Base-by-base conservation (phyloP, 1,284 basidiomycete species). In the Puccinia hordei region DNA sequence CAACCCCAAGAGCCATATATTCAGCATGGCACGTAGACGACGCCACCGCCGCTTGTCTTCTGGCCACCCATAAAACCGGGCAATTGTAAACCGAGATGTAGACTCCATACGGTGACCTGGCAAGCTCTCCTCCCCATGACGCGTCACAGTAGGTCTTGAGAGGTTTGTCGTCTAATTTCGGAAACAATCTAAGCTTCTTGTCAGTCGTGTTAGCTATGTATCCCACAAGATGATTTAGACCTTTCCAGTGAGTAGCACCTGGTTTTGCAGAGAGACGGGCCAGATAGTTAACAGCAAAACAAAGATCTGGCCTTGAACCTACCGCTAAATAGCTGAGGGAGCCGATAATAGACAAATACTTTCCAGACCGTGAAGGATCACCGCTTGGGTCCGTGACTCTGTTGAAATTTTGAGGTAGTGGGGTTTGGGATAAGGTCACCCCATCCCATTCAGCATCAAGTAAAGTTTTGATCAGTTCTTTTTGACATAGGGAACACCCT, bases 281-380 rank as follows among this genome's bases (percentile, higher is more conserved):
- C 51, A 73, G 35, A 19, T 33, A 55, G n/a, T 73, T 73, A 2
- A 73, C 71, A 19, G 71, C 46, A 73, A 53, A 73, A 19, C 44
- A n/a, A 19, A 73, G 33, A n/a, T 73, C 71, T 22, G 71, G 71
- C 19, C 51, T n/a, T 4, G 71, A 5, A 44, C 66, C 66, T 8
- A 61, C 24, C n/a, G 53, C 51, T 27, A 74, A 27, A 55, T 61
- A 74, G 33, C 46, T 65, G 19, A 77, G 24, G 6, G n/a, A 24
- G 9, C 74, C 74, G 15, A 77, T 68, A 10, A 51, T 30, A 3
- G 44, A 46, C 2, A 71, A 41, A 24, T 71, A 71, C 38, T 41
- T 35, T 5, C 22, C n/a, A 10, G 55, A n/a, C n/a, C n/a, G n/a
- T n/a, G n/a, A n/a, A n/a, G n/a, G n/a, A n/a, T n/a, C n/a, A n/a